Evolutionary conservation across 805 yeast species (phyloP).

Genomic region (Deakozyma indianensis): DNA sequence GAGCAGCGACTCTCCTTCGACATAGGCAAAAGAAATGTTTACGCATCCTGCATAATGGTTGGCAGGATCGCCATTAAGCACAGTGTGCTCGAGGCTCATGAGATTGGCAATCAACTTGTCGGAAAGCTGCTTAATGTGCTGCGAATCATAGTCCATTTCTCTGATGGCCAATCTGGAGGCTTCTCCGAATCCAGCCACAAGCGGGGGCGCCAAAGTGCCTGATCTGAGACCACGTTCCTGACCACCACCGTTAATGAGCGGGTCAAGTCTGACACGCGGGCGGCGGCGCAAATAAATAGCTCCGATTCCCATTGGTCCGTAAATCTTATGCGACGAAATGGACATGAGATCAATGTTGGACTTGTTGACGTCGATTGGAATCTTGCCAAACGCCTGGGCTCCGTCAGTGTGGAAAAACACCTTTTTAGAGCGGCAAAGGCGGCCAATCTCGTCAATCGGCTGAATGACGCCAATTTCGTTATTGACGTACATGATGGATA

Average conservation of each 20-base stretch:
- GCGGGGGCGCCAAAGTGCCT: constrained; percentile 95
- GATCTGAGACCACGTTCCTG: constrained; percentile 97
- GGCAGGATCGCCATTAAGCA: constrained; percentile 68
- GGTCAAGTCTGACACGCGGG: constrained; percentile 94
- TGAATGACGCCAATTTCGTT: constrained; percentile 97
- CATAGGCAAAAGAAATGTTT: constrained; percentile 89
- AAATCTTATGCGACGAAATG: constrained; percentile 88
- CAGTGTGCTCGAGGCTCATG: constrained; percentile 74
- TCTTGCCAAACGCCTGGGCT: constrained; percentile 94
- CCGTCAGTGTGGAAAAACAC: constrained; percentile 95
- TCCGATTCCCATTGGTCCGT: constrained; percentile 97
- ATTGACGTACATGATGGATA: constrained; percentile 92
- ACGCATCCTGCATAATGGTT: constrained; percentile 87
- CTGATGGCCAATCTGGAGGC: constrained; percentile 73
- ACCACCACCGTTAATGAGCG: constrained; percentile 94
- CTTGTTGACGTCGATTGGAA: constrained; percentile 83
- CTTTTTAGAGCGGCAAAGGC: constrained; percentile 70
- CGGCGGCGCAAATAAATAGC: constrained; percentile 93
- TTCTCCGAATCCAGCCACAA: constrained; percentile 92
- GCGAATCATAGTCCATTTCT: constrained; percentile 62
- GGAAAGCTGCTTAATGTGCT: constrained; percentile 58
- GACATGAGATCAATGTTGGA: constrained; percentile 88
- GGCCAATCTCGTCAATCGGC: constrained; percentile 88
- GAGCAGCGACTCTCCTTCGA: constrained; percentile 92
- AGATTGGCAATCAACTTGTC: constrained; percentile 58